Conservation (phyloP, 306 rosid genomes). For the Sicyos baderoa region DNA sequence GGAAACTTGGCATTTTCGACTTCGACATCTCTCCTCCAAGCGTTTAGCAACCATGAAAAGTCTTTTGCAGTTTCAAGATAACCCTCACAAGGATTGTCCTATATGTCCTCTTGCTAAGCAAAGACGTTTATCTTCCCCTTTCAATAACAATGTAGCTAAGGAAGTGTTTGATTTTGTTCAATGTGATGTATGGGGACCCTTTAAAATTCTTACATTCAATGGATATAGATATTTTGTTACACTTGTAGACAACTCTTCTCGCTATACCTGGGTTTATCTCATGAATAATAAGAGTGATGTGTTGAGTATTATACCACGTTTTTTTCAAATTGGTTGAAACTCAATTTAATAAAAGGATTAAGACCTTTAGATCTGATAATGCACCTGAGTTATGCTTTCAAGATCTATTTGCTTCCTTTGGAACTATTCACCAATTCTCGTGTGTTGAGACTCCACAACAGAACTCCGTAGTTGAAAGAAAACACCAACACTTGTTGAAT, state of each 20-base stretch:
- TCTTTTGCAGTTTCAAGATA: too few species aligned
- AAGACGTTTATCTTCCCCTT: not conserved
- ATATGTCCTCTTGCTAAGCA: not conserved
- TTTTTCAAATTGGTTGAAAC: not conserved
- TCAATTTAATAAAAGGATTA: too few species aligned
- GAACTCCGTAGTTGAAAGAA: not conserved
- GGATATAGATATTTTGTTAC: not conserved
- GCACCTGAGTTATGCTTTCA: not conserved
- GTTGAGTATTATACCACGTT: not conserved
- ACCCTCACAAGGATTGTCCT: not conserved
- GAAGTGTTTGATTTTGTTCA: not conserved
- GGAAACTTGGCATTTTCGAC: too few species aligned
- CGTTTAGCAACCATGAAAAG: not conserved
- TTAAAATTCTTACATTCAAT: not conserved
- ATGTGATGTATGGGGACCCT: not conserved
- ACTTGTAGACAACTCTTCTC: not conserved
- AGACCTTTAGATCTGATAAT: not conserved
- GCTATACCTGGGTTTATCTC: not conserved
- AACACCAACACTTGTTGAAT: not conserved
- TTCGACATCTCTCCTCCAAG: too few species aligned
- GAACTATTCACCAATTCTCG: not conserved
- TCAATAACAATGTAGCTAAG: not conserved
- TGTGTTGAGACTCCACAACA: not conserved
- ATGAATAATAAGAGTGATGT: not conserved
- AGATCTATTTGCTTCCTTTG: not conserved